Conservation (phyloP, 2,329 filamentous ascomycete species). For the Epichloe hybrida region DNA sequence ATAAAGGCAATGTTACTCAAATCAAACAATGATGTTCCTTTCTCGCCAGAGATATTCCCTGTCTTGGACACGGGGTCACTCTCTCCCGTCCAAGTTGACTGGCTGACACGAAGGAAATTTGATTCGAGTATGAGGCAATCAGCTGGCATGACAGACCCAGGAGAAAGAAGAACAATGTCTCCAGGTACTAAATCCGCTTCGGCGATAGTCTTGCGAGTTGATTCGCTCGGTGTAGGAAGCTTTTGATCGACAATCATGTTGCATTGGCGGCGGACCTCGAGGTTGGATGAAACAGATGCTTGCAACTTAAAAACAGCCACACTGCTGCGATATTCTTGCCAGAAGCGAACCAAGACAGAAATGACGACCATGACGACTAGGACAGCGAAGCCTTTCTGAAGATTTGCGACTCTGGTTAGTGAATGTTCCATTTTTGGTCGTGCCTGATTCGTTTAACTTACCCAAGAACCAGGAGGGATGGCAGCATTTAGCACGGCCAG, state of each 20-base stretch:
- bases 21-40: constrained; percentile 13
- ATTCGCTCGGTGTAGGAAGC: background rate
- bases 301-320: constrained; percentile 14
- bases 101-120: constrained; percentile 15
- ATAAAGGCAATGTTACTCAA: constrained; percentile 15
- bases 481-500: constrained; percentile 14
- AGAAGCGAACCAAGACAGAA: constrained; percentile 15
- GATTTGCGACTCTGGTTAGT: background rate
- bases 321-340: constrained; percentile 16
- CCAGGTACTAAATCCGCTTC: constrained; percentile 13
- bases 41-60: constrained; percentile 7
- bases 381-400: constrained; percentile 11
- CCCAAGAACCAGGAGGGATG: constrained; percentile 9
- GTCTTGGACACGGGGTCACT: constrained; percentile 14
- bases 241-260: background rate
- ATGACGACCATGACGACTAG: constrained; percentile 14
- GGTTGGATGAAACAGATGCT: constrained; percentile 12
- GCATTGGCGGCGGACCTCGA: constrained; percentile 9
- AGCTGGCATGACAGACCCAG: constrained; percentile 14
- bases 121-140: constrained; percentile 16
- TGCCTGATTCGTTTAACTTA: background rate
- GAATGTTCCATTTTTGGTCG: background rate
- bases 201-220: constrained; percentile 2
- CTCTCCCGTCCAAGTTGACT: constrained; percentile 19
- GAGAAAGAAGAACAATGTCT: constrained; percentile 11